Conservation (phyloP, 164 flowering plant genomes). For the Malania oleifera region DNA sequence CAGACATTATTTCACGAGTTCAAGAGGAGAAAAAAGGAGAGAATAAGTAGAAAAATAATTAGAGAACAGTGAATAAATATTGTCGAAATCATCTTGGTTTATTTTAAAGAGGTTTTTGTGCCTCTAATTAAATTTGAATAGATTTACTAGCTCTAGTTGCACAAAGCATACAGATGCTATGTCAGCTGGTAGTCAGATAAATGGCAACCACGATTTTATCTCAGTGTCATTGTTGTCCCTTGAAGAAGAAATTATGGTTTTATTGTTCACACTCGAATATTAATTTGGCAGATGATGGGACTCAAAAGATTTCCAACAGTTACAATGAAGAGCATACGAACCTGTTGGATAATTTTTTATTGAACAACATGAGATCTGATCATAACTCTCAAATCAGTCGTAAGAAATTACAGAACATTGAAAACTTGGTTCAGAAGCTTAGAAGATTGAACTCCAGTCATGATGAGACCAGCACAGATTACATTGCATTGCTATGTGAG, state of each 20-base stretch:
- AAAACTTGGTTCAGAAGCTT: background rate
- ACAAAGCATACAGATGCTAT: too few relatives aligned
- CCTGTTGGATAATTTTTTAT: background rate
- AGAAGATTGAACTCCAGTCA: constrained; percentile 1
- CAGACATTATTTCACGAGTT: too few relatives aligned
- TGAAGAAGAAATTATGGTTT: background rate
- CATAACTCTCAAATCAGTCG: background rate
- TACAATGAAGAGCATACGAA: background rate
- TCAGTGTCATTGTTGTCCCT: too few relatives aligned
- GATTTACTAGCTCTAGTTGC: too few relatives aligned
- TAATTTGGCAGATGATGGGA: background rate
- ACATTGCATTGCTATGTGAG: background rate
- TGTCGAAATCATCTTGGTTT: too few relatives aligned
- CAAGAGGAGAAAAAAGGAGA: too few relatives aligned
- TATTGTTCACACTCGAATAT: background rate
- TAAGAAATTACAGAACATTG: background rate
- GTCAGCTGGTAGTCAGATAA: too few relatives aligned
- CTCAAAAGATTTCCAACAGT: background rate
- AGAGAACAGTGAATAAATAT: too few relatives aligned
- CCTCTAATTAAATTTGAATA: too few relatives aligned
- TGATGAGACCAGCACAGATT: constrained; percentile 1
- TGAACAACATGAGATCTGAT: background rate
- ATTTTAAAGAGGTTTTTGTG: too few relatives aligned
- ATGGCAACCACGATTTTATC: too few relatives aligned
- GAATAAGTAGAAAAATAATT: too few relatives aligned